phyloP scores from a whole-genome alignment of 2,329 filamentous ascomycete species.

The Apiospora aurea region DNA sequence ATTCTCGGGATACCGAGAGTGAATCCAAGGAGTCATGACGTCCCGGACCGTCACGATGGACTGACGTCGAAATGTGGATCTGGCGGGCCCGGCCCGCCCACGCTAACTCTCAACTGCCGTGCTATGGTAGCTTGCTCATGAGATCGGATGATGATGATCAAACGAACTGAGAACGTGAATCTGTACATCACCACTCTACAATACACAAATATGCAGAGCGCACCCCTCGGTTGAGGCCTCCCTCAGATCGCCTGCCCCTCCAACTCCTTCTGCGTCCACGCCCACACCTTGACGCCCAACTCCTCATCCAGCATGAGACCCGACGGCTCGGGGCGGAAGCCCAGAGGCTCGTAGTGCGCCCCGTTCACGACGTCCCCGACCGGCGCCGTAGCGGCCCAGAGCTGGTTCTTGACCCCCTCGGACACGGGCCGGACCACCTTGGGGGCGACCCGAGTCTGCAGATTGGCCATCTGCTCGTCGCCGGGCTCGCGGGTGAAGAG shows the following conservation, averaged over 20 bases:
- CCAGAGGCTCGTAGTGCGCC: conserved; percentile 47
- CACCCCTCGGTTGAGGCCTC: not conserved
- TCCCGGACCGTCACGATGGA: not conserved
- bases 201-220: too few species aligned
- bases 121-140: not conserved
- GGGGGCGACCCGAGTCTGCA: not conserved
- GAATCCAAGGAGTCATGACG: too few species aligned
- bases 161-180: not conserved
- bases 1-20: too few species aligned
- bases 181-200: too few species aligned
- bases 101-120: not conserved
- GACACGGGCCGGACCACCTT: conserved; percentile 29
- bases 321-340: conserved; percentile 31
- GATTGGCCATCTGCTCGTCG: not conserved
- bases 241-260: not conserved
- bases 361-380: conserved; percentile 39
- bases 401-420: conserved; percentile 47
- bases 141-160: not conserved
- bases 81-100: not conserved
- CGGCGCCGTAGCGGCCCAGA: conserved; percentile 44
- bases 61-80: not conserved
- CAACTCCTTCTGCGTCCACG: conserved; percentile 44
- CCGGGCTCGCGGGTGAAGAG: conserved; percentile 5
- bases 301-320: conserved; percentile 33
- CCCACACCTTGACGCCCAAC: conserved; percentile 40